Base-by-base conservation (phyloP, 176 grass and related monocot species). In the Calamus simplicifolius region DNA sequence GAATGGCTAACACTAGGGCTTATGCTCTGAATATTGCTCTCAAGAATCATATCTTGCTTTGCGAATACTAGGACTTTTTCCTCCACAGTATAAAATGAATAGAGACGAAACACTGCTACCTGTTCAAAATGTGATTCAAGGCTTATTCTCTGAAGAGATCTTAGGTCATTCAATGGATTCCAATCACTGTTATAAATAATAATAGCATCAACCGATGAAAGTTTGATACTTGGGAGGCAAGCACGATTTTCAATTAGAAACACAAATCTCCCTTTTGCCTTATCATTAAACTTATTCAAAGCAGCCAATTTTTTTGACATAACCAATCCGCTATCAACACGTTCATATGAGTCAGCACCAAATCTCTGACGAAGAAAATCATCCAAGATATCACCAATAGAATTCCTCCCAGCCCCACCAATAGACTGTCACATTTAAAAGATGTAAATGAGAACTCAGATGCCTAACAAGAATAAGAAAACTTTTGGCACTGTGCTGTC, bases 281-380 rank as follows among this genome's bases (percentile, higher is more conserved):
- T 97, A 72, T 97, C 75, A 77, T 97, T 97, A 66, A 97, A 97
- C 67, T 71, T 97, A 57, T 74, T 82, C 74, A 90, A 75, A 58
- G 87, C 83, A 18, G 65, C 55, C 52, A 85, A 80, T 79, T 75
- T 90, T 63, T 82, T 97, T 6, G 70, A 59, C 61, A 78, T 58
- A 51, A 68, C n/a, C 50, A 97, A 64, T 70, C 81, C 80, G 61
- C 75, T 71, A 43, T 88, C 87, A 25, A 91, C 64, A 59, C 85
- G 87, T 68, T 88, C 87, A 13, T 88, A 97, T 52, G 87, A 87
- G 28, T 91, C 87, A 2, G 65, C 65, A 59, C 92, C 92, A 16
- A 97, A 97, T 79, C 83, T 91, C 57, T 91, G 92, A 73, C 75
- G 72, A 51, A 97, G 25, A 85, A 88, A 90, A 73, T 97, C 92